A percentile compares a stretch with the other conserved stretches of the same genome.
Evolutionary conservation across 345 rosid species (phyloP).

Genomic region (Salix purpurea): DNA sequence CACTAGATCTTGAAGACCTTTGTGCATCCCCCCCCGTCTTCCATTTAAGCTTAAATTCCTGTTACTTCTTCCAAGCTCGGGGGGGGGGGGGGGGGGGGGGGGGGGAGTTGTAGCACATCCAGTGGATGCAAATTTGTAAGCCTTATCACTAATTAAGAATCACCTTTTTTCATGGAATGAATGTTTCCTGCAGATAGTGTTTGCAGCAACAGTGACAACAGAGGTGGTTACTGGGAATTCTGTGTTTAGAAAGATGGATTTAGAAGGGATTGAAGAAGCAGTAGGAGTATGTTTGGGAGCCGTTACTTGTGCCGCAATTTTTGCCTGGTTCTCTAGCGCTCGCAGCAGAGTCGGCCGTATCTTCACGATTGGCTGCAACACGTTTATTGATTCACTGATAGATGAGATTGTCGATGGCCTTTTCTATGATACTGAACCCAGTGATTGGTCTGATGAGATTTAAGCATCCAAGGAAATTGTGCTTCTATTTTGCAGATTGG

Average conservation of each 20-base stretch:
- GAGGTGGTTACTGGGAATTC: constrained; percentile 83
- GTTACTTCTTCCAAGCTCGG: no score
- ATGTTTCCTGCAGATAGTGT: constrained; percentile 52
- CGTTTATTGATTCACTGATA: constrained; percentile 75
- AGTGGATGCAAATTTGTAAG: not conserved
- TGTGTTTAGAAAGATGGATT: constrained; percentile 68
- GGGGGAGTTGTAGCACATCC: not conserved
- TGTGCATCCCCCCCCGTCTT: no score
- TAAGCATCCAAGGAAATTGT: constrained; percentile 8
- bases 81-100: no score
- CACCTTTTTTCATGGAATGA: not conserved
- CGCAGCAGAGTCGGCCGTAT: constrained; percentile 65
- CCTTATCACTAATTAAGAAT: not conserved
- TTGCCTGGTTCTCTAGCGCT: constrained; percentile 79
- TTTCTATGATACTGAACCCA: constrained; percentile 59
- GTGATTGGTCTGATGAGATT: constrained; percentile 67
- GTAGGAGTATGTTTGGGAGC: constrained; percentile 67
- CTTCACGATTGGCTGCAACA: constrained; percentile 63
- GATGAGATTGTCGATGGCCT: constrained; percentile 89
- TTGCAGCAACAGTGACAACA: constrained; percentile 63
- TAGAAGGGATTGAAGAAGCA: constrained; percentile 65
- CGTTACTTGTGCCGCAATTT: constrained; percentile 55
- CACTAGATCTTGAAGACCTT: no score
- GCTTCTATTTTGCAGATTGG: not conserved
- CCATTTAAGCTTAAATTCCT: no score